These are phyloP conservation scores for Microdochium nivale DNA, from an alignment of 2,329 filamentous ascomycete genomes.

Conservation along the genomic window DNA sequence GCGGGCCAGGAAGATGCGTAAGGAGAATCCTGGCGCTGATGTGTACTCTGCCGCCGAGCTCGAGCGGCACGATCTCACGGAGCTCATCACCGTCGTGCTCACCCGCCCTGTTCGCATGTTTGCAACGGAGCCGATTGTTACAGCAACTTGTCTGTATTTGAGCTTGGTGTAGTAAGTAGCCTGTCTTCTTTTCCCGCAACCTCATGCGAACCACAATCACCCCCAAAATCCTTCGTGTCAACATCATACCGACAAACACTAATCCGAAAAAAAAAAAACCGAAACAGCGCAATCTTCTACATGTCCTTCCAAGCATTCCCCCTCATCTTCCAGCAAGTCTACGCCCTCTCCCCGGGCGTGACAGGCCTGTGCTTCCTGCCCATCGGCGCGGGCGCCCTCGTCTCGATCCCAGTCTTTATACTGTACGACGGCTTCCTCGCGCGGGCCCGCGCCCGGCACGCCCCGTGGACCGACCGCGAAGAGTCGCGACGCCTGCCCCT, in stretches of 20 bases:
- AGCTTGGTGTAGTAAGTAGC: conserved; percentile 13
- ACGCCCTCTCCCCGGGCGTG: conserved; percentile 54
- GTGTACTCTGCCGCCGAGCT: conserved; percentile 56
- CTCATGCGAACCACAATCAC: no score
- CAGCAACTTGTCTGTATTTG: conserved; percentile 61
- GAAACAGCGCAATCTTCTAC: conserved; percentile 38
- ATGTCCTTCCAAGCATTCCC: conserved; percentile 73
- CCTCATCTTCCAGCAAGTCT: conserved; percentile 56
- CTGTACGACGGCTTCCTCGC: conserved; percentile 54
- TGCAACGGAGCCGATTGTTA: conserved; percentile 62
- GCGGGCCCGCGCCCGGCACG: conserved; percentile 37
- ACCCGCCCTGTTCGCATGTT: conserved; percentile 67
- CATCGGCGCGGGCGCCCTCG: conserved; percentile 53
- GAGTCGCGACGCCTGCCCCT: conserved; percentile 64
- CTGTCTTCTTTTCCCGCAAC: no score
- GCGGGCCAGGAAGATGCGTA: conserved; percentile 48
- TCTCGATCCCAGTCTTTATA: conserved; percentile 54
- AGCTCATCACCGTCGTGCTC: conserved; percentile 61
- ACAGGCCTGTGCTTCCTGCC: conserved; percentile 62
- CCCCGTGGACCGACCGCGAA: conserved; percentile 51
- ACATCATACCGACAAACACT: not conserved
- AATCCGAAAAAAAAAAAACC: not conserved
- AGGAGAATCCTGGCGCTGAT: conserved; percentile 38
- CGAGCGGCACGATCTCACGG: conserved; percentile 44
- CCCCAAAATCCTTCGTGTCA: not conserved